These are phyloP conservation scores for Colletotrichum echinochloae DNA, from an alignment of 2,329 filamentous ascomycete species.

Conservation along the genomic window DNA sequence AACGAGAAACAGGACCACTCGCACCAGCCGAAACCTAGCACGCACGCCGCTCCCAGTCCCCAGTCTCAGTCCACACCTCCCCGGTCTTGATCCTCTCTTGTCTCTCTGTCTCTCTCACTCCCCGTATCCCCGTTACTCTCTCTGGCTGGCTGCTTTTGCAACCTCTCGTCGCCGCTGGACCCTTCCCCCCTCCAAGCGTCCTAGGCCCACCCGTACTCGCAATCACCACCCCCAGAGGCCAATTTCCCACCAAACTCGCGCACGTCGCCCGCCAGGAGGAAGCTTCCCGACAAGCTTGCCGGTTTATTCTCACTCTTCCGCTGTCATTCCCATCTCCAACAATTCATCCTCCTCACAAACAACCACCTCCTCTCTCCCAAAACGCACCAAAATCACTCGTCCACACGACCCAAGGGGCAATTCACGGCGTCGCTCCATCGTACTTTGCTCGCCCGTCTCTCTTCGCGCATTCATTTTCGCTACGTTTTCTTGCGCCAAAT, in stretches of 20 bases:
- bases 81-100: background rate
- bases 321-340: slow-evolving; percentile 36
- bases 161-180: slow-evolving; percentile 13
- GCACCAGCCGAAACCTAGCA: slow-evolving; percentile 7
- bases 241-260: slow-evolving; percentile 39
- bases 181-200: slow-evolving; percentile 18
- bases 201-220: slow-evolving; percentile 37
- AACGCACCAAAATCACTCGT: slow-evolving; percentile 41
- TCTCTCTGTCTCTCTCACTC: background rate
- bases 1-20: slow-evolving; percentile 17
- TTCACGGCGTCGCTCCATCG: slow-evolving; percentile 35
- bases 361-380: slow-evolving; percentile 38
- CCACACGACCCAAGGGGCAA: slow-evolving; percentile 42
- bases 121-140: background rate
- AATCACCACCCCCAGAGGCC: slow-evolving; percentile 38
- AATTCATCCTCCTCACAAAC: slow-evolving; percentile 42
- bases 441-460: slow-evolving; percentile 33
- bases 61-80: background rate
- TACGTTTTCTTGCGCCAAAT: slow-evolving; percentile 45
- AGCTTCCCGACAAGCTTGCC: slow-evolving; percentile 23
- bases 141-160: slow-evolving; percentile 4
- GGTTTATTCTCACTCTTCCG: slow-evolving; percentile 38
- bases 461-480: slow-evolving; percentile 44
- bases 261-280: slow-evolving; percentile 37
- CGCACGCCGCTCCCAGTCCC: slow-evolving; percentile 1